These are phyloP conservation scores for Pterula multifida DNA, from an alignment of 1,284 basidiomycete genomes.

Conservation along the genomic window DNA sequence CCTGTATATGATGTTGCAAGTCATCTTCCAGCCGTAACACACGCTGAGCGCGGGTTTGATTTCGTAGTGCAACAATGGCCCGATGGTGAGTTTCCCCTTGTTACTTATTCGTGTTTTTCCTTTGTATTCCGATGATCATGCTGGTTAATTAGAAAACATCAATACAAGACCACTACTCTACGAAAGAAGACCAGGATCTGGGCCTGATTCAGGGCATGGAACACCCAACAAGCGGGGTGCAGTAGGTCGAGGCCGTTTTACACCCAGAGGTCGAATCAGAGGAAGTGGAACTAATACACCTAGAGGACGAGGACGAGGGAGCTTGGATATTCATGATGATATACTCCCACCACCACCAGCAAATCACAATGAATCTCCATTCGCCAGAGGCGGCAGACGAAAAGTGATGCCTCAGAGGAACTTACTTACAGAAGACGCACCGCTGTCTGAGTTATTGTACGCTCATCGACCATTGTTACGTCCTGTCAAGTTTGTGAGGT, in stretches of 20 bases:
- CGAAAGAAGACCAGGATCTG: neutral
- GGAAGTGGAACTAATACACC: neutral
- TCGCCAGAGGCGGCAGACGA: neutral
- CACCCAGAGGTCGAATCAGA: neutral
- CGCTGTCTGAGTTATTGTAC: constrained; percentile 44
- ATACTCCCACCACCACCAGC: neutral
- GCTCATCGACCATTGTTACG: constrained; percentile 46
- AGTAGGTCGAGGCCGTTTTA: neutral
- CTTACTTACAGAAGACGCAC: constrained; percentile 17
- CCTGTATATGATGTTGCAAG: neutral
- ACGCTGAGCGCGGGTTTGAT: neutral
- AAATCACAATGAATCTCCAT: neutral
- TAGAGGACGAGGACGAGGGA: neutral
- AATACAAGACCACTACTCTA: neutral
- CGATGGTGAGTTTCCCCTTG: neutral
- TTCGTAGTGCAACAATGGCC: neutral
- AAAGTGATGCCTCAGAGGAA: neutral
- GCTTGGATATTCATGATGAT: neutral
- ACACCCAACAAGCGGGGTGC: neutral
- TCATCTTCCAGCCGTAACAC: neutral
- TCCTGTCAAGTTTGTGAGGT: constrained; percentile 58
- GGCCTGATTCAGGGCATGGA: neutral
- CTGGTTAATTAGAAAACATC: neutral
- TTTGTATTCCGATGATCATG: neutral
- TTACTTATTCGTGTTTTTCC: neutral